Evolutionary conservation across 805 yeast genomes (phyloP).

Genomic region (Kuraishia floccosa): DNA sequence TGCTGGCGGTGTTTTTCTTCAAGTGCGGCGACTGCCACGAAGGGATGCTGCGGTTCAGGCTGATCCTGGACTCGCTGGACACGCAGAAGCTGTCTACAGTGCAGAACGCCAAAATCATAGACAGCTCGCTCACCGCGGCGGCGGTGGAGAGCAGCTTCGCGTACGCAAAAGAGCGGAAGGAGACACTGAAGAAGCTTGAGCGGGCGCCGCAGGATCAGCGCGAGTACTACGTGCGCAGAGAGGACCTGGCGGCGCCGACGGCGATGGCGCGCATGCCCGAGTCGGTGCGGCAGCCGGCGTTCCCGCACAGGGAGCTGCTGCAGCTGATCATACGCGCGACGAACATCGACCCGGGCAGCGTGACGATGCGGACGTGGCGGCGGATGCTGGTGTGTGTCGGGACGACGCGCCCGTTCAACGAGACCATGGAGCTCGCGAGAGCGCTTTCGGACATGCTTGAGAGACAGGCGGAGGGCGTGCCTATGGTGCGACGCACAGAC

Average conservation of each 20-base stretch:
- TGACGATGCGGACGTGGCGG: conserved; percentile 1
- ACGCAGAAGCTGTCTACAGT: too few species aligned
- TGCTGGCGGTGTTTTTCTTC: too few species aligned
- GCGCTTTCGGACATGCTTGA: too few species aligned
- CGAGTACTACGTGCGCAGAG: not conserved
- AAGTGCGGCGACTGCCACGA: too few species aligned
- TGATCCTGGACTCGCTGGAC: too few species aligned
- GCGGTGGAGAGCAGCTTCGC: too few species aligned
- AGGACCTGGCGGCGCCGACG: not conserved
- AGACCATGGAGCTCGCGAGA: conserved; percentile 1
- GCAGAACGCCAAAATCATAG: too few species aligned
- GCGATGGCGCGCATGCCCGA: not conserved
- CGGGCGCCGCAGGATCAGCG: not conserved
- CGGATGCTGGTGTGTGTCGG: conserved; percentile 1
- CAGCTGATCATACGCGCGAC: not conserved
- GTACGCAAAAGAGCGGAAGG: too few species aligned
- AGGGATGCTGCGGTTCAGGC: too few species aligned
- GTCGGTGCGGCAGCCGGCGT: not conserved
- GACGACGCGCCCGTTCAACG: conserved; percentile 1
- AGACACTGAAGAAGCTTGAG: not conserved
- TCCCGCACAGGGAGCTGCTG: not conserved
- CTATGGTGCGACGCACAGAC: not conserved
- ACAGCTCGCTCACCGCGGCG: too few species aligned
- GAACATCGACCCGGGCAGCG: not conserved
- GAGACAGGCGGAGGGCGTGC: too few species aligned